These are phyloP conservation scores for Raffaelea albimanens DNA, from an alignment of 2,329 filamentous ascomycete genomes.

Conservation along the genomic window DNA sequence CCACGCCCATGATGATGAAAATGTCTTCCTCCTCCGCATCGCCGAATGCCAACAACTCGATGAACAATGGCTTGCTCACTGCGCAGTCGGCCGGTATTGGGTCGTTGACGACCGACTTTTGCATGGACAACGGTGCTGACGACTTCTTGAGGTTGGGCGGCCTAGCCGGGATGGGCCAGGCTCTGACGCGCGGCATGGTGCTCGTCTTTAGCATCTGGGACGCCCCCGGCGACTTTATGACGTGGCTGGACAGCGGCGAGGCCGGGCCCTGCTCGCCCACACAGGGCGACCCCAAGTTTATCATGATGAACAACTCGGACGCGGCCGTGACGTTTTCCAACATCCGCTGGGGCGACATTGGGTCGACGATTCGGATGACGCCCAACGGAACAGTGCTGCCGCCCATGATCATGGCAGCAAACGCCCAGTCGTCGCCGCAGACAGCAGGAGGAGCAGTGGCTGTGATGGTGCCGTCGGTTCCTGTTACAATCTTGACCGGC, in stretches of 20 bases:
- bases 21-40: conserved; percentile 6
- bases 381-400: background rate
- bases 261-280: conserved; percentile 44
- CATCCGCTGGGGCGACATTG: conserved; percentile 46
- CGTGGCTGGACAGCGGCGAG: conserved; percentile 43
- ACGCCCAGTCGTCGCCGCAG: background rate
- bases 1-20: conserved; percentile 4
- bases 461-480: no score
- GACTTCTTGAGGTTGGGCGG: conserved; percentile 21
- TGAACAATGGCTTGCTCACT: background rate
- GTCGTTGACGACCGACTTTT: conserved; percentile 15
- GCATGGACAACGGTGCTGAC: conserved; percentile 6
- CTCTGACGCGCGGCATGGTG: conserved; percentile 40
- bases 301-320: conserved; percentile 32
- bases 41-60: background rate
- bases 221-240: conserved; percentile 42
- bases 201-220: conserved; percentile 47
- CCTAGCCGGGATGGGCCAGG: conserved; percentile 19
- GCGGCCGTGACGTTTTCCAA: conserved; percentile 45
- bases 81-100: conserved; percentile 5
- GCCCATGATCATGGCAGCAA: conserved; percentile 1
- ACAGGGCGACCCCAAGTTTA: conserved; percentile 40
- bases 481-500: no score
- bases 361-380: background rate
- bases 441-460: no score